Conservation (phyloP, 441 rosid genomes). For the Adansonia rubrostipa region DNA sequence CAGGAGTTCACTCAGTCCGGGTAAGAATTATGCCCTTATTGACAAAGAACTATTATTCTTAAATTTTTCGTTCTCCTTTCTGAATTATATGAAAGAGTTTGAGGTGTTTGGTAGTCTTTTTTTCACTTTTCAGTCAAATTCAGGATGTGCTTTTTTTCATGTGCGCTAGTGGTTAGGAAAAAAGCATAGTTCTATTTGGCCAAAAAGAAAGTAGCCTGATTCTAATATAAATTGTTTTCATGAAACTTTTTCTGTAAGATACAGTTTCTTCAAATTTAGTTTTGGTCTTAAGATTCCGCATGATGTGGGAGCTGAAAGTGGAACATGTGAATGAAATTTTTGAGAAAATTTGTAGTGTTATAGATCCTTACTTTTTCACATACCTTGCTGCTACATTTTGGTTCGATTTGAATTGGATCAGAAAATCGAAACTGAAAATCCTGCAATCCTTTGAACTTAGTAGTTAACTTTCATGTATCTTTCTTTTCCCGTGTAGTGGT, state of each 20-base stretch:
- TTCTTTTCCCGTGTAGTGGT: conserved; percentile 45
- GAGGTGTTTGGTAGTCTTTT: neutral
- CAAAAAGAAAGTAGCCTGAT: neutral
- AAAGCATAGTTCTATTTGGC: neutral
- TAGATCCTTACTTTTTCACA: neutral
- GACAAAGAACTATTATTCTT: neutral
- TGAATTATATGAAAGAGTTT: neutral
- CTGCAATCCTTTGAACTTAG: neutral
- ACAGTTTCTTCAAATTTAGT: neutral
- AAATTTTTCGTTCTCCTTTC: neutral
- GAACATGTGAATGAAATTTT: neutral
- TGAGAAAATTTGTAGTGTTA: neutral
- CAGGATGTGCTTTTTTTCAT: conserved; percentile 3
- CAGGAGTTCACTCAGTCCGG: conserved; percentile 99
- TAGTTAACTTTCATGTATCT: conserved; percentile 21
- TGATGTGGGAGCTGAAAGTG: conserved; percentile 1
- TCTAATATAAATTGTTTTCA: neutral
- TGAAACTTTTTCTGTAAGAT: neutral
- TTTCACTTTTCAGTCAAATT: neutral
- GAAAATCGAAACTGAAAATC: neutral
- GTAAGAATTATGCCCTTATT: conserved; percentile 41
- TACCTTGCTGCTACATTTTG: neutral
- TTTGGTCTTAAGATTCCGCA: neutral
- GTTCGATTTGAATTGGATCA: neutral
- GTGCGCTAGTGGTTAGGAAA: neutral